phyloP scores from a whole-genome alignment of 1,284 basidiomycete genomes.

The Pulchroboletus neoregius region DNA sequence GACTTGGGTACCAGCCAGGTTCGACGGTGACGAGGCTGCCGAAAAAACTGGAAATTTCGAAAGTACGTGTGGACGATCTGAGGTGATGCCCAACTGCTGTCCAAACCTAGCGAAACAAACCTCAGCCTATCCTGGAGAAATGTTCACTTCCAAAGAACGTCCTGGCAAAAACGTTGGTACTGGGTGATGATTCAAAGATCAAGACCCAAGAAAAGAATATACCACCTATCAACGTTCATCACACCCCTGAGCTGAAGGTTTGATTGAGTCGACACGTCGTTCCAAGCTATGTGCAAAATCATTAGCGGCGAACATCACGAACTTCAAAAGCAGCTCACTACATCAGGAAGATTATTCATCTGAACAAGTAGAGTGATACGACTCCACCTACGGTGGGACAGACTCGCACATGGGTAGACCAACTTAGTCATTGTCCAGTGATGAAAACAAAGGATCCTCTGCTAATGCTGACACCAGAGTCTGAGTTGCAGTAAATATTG shows the following conservation, averaged over 20 bases:
- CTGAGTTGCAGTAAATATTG: slow-evolving; percentile 59
- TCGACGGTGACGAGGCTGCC: slow-evolving; percentile 45
- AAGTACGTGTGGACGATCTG: slow-evolving; percentile 62
- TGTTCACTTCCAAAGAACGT: slow-evolving; percentile 68
- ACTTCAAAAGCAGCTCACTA: slow-evolving; percentile 40
- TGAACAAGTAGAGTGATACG: slow-evolving; percentile 54
- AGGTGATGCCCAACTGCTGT: slow-evolving; percentile 62
- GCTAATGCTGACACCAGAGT: slow-evolving; percentile 66
- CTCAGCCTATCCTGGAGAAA: background rate
- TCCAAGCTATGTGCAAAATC: slow-evolving; percentile 42
- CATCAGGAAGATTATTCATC: slow-evolving; percentile 51
- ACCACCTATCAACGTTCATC: slow-evolving; percentile 48
- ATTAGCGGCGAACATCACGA: background rate
- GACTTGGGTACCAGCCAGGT: slow-evolving; percentile 23
- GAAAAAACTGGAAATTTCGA: slow-evolving; percentile 61
- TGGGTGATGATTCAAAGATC: background rate
- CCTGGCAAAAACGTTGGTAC: slow-evolving; percentile 31
- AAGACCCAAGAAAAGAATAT: slow-evolving; percentile 60
- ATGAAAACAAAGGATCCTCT: slow-evolving; percentile 68
- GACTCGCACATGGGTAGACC: background rate
- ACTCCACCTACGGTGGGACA: slow-evolving; percentile 47
- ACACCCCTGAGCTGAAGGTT: slow-evolving; percentile 51
- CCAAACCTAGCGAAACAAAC: slow-evolving; percentile 42
- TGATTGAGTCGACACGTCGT: slow-evolving; percentile 49
- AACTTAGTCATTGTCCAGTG: slow-evolving; percentile 48